Percentiles rank a stretch among this genome's conserved stretches.
These are phyloP conservation scores for Arthrobotrys sphaeroides DNA, from an alignment of 2,329 filamentous ascomycete species.

Conservation along the genomic window DNA sequence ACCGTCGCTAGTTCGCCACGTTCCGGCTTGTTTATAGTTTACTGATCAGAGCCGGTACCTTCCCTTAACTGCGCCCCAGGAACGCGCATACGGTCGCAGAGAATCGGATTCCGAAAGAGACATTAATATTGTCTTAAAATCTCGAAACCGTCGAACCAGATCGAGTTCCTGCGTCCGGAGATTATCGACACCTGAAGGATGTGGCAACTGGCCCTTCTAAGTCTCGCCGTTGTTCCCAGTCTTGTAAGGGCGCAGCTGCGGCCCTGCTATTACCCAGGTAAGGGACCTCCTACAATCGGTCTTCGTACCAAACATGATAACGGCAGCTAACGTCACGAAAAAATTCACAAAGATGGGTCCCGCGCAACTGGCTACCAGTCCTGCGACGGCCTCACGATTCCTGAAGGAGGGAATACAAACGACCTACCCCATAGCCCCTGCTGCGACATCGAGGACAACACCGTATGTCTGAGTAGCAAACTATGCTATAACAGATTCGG, in stretches of 20 bases:
- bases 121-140: background rate
- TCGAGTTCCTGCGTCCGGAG: background rate
- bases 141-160: background rate
- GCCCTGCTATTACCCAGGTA: constrained; percentile 41
- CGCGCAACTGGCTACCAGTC: background rate
- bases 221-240: background rate
- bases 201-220: constrained; percentile 1
- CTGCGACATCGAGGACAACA: constrained; percentile 27
- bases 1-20: too few relatives aligned
- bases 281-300: background rate
- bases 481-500: constrained; percentile 30
- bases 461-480: constrained; percentile 37
- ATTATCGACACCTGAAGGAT: background rate
- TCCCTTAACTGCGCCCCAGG: too few relatives aligned
- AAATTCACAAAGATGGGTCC: constrained; percentile 17
- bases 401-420: background rate
- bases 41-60: too few relatives aligned
- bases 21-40: too few relatives aligned
- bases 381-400: background rate
- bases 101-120: too few relatives aligned
- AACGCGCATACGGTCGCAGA: too few relatives aligned
- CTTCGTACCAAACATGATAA: too few relatives aligned
- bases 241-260: constrained; percentile 7
- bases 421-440: constrained; percentile 28
- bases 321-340: too few relatives aligned